Evolutionary conservation across 257 asterid species (phyloP), one percentile per base, ranked within the genome.

Genomic region (Paulownia fortunei): DNA sequence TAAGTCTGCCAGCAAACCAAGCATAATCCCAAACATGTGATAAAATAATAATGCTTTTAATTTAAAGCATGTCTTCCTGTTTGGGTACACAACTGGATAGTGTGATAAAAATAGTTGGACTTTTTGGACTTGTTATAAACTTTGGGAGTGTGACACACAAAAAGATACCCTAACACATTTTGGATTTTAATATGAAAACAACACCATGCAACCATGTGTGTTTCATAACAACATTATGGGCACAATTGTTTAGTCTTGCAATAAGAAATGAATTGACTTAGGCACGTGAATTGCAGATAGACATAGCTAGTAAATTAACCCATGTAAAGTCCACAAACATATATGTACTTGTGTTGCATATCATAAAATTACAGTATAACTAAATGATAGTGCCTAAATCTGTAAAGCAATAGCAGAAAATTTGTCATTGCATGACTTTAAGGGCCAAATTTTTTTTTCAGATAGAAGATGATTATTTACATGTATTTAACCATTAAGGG

Each of bases 261-360:
- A n/a, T n/a, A 52, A 79, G 51, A 23, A 61, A 58, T n/a, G n/a
- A 42, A 58, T 69, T 49, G n/a, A 62, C 66, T 51, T 76, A 76
- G 8, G 49, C 26, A 39, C 3, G 41, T 65, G 46, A n/a, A n/a
- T n/a, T n/a, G n/a, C n/a, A n/a, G n/a, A n/a, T n/a, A n/a, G n/a
- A n/a, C n/a, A n/a, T n/a, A n/a, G n/a, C n/a, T n/a, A n/a, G n/a
- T n/a, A n/a, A n/a, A n/a, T n/a, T n/a, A n/a, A n/a, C n/a, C n/a
- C n/a, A n/a, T n/a, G n/a, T n/a, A n/a, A n/a, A 13, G 30, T 37
- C 26, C 55, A 72, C 11, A 63, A n/a, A 62, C 4, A 42, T 51
- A 34, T 30, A 41, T 34, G 52, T 66, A 54, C n/a, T n/a, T n/a
- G n/a, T 77, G 30, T 27, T 18, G 7, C 56, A 70, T 62, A 51